These are phyloP conservation scores for Acacia pycnantha DNA, from an alignment of 331 rosid species.

Conservation along the genomic window DNA sequence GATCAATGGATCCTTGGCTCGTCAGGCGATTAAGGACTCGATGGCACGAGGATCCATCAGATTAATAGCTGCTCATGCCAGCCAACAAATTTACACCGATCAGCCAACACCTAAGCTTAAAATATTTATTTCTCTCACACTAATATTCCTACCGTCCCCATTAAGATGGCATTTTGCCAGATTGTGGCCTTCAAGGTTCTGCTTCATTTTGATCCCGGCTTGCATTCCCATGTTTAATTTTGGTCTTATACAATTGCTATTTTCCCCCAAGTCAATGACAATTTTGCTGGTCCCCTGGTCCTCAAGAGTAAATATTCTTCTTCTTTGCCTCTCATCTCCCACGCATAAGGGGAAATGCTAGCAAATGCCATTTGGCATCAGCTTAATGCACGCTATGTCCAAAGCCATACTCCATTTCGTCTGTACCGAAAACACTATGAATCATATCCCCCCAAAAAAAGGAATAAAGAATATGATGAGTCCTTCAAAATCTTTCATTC, in stretches of 20 bases:
- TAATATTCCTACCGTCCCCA: not conserved
- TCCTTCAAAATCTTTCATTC: no score
- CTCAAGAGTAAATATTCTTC: not conserved
- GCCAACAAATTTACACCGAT: constrained; percentile 55
- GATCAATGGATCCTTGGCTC: constrained; percentile 55
- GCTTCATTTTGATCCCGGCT: not conserved
- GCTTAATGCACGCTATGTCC: no score
- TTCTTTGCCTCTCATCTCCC: not conserved
- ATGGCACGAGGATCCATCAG: constrained; percentile 51
- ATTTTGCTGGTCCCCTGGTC: not conserved
- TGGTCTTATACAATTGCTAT: not conserved
- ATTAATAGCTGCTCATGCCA: constrained; percentile 42
- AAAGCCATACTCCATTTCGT: no score
- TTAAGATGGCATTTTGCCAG: not conserved
- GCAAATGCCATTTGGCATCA: no score
- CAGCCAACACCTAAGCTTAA: constrained; percentile 37
- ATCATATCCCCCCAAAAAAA: no score
- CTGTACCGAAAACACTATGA: no score
- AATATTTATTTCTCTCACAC: not conserved
- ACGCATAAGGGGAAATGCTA: not conserved
- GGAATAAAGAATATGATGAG: no score
- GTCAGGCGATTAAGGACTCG: constrained; percentile 44
- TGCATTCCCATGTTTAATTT: not conserved
- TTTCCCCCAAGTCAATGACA: not conserved
- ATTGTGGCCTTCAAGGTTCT: not conserved